Evolutionary conservation across 176 grass and related monocot species (phyloP).

Genomic region (Carex myosuroides): DNA sequence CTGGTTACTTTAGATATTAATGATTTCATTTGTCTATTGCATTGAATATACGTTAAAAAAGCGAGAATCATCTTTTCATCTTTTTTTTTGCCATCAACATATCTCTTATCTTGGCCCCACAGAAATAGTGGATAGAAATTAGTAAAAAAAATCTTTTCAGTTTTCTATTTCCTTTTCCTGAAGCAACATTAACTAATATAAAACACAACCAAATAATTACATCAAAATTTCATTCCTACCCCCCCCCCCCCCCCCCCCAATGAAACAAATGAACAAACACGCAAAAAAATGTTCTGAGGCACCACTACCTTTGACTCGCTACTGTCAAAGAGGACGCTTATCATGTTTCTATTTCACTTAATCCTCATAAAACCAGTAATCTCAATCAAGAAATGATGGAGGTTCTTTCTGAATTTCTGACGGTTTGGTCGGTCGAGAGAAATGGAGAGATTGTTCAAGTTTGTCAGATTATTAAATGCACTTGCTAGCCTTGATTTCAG

Average conservation of each 20-base stretch:
- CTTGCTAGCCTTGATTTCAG: constrained; percentile 67
- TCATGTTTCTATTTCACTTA: constrained; percentile 32
- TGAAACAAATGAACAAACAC: background rate
- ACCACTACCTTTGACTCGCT: background rate
- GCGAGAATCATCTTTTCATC: background rate
- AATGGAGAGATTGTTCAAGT: constrained; percentile 59
- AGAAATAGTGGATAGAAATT: background rate
- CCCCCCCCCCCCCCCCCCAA: background rate
- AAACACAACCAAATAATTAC: background rate
- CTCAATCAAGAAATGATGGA: constrained; percentile 64
- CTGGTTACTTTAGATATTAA: background rate
- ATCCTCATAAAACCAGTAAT: constrained; percentile 74
- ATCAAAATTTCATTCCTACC: constrained; percentile 5
- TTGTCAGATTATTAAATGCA: constrained; percentile 76
- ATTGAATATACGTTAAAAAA: background rate
- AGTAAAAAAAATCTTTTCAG: background rate
- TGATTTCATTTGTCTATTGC: background rate
- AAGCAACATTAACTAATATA: background rate
- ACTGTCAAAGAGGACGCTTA: background rate
- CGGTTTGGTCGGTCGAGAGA: constrained; percentile 68
- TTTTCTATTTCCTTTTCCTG: background rate
- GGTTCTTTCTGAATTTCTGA: constrained; percentile 85
- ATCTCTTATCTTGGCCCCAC: background rate
- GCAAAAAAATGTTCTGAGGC: background rate
- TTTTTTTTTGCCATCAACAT: background rate